Percentiles rank a stretch among this genome's conserved stretches.
phyloP scores from a whole-genome alignment of 2,329 filamentous ascomycete genomes.

The Sporothrix mexicana region DNA sequence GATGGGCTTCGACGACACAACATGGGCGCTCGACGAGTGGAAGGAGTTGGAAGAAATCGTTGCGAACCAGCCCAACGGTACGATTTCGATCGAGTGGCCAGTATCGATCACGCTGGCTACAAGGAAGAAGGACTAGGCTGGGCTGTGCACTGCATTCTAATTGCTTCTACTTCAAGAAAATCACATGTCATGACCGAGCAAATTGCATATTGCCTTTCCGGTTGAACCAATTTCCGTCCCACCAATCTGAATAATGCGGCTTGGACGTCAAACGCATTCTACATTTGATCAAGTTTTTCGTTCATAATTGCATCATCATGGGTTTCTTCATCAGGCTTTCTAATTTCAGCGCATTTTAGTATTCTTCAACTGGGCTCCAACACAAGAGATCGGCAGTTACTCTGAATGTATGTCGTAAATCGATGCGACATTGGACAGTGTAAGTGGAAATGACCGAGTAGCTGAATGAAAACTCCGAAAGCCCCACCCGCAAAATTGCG shows the following conservation, averaged over 20 bases:
- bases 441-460: background rate
- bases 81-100: slow-evolving; percentile 37
- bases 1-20: slow-evolving; percentile 37
- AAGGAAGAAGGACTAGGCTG: background rate
- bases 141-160: too few relatives aligned
- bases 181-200: background rate
- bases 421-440: background rate
- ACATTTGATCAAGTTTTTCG: too few relatives aligned
- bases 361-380: too few relatives aligned
- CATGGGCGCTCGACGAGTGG: slow-evolving; percentile 37
- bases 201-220: too few relatives aligned
- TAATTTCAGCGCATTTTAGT: too few relatives aligned
- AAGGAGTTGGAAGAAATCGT: slow-evolving; percentile 36
- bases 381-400: too few relatives aligned
- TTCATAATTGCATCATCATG: too few relatives aligned
- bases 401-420: background rate
- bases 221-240: too few relatives aligned
- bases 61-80: slow-evolving; percentile 23
- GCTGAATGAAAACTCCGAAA: background rate
- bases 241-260: too few relatives aligned
- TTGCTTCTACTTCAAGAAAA: too few relatives aligned
- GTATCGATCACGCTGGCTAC: slow-evolving; percentile 38
- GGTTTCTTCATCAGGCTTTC: too few relatives aligned
- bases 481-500: background rate
- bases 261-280: too few relatives aligned